These are phyloP conservation scores for Pseudogymnoascus verrucosus DNA, from an alignment of 2,329 filamentous ascomycete species.

Conservation along the genomic window DNA sequence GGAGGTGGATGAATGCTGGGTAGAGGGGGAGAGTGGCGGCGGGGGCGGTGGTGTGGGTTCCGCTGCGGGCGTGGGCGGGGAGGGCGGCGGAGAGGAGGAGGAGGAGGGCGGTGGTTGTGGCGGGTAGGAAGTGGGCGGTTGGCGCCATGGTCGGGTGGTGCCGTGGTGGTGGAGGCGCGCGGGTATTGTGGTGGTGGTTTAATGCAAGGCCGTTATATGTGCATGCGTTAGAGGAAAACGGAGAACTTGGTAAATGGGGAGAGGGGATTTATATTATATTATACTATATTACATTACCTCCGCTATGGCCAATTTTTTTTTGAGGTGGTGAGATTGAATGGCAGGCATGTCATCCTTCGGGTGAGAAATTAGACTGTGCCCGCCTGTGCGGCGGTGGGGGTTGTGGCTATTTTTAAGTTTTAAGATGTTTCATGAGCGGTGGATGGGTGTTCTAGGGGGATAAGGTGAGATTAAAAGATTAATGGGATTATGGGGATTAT, in stretches of 20 bases:
- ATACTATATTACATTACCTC: not conserved
- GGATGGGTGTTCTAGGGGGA: not conserved
- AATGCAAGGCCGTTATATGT: not conserved
- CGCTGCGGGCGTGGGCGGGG: constrained; percentile 28
- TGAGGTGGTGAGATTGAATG: not conserved
- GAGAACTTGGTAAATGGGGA: not conserved
- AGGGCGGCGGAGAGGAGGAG: constrained; percentile 30
- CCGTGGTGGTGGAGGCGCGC: constrained; percentile 35
- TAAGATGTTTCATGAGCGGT: not conserved
- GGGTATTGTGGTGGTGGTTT: constrained; percentile 25
- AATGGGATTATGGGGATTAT: not conserved
- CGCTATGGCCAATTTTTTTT: not conserved
- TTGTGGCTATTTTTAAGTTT: not conserved
- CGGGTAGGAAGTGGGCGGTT: constrained; percentile 31
- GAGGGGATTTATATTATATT: not conserved
- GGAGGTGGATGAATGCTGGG: too few species aligned
- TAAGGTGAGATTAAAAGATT: not conserved
- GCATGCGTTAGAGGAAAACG: not conserved
- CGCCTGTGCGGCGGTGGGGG: not conserved
- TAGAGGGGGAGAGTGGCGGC: constrained; percentile 26
- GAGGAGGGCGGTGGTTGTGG: constrained; percentile 19
- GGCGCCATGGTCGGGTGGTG: constrained; percentile 25
- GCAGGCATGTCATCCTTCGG: not conserved
- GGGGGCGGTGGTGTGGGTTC: constrained; percentile 14
- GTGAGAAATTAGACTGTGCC: not conserved